Conservation (phyloP, 2,329 filamentous ascomycete genomes). For the Acephala macrosclerotiorum region DNA sequence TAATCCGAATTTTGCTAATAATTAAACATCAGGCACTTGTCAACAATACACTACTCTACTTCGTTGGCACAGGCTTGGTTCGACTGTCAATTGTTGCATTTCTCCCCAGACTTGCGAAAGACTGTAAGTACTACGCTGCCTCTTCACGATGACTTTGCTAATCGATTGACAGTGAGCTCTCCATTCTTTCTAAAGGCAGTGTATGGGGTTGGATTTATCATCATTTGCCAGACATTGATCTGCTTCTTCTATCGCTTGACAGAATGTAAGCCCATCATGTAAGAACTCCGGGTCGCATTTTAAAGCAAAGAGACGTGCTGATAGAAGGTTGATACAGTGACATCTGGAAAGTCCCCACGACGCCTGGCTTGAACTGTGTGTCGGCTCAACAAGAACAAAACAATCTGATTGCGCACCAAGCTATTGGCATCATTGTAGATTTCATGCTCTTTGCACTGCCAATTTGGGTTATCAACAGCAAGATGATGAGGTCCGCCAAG, state of each 20-base stretch:
- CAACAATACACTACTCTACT: conserved; percentile 31
- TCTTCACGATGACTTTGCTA: not conserved
- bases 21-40: not conserved
- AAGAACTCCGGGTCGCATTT: not conserved
- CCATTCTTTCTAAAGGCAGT: conserved; percentile 19
- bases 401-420: conserved; percentile 47
- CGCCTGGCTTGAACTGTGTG: conserved; percentile 41
- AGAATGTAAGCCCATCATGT: conserved; percentile 26
- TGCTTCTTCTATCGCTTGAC: conserved; percentile 28
- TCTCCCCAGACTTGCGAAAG: conserved; percentile 45
- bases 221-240: conserved; percentile 19
- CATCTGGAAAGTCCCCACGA: conserved; percentile 18
- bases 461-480: conserved; percentile 47
- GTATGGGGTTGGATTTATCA: conserved; percentile 18
- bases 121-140: conserved; percentile 39
- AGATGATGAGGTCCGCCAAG: conserved; percentile 46
- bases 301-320: not conserved
- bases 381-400: conserved; percentile 33
- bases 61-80: conserved; percentile 45
- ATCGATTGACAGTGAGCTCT: conserved; percentile 7
- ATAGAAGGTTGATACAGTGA: conserved; percentile 6
- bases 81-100: conserved; percentile 47
- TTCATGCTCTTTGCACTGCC: conserved; percentile 46
- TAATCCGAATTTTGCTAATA: conserved; percentile 15
- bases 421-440: conserved; percentile 46